Percentiles rank a stretch among this genome's conserved stretches.
phyloP scores from a whole-genome alignment of 1,284 basidiomycete genomes.

The Fomitopsis schrenkii region DNA sequence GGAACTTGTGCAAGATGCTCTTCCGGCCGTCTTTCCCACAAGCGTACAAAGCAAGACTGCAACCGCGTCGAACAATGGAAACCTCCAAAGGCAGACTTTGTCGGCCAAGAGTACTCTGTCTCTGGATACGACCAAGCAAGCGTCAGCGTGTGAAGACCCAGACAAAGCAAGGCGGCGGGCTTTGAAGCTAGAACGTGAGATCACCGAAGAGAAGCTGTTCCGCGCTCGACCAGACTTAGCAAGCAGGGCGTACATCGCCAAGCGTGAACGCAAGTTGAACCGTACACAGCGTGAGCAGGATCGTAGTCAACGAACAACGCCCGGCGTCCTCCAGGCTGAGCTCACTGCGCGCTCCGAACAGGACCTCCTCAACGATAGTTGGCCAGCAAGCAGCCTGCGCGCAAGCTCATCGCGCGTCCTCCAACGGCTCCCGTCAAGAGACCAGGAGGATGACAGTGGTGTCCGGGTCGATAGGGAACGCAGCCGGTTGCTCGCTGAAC shows the following conservation, averaged over 20 bases:
- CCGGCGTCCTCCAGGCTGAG: background rate
- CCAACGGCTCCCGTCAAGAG: conserved; percentile 13
- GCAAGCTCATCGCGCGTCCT: background rate
- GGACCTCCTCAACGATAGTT: background rate
- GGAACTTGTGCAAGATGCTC: background rate
- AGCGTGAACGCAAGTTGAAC: background rate
- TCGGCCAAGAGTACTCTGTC: background rate
- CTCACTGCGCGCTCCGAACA: background rate
- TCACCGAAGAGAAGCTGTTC: conserved; percentile 24
- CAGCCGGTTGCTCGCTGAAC: conserved; percentile 9
- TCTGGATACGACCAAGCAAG: background rate
- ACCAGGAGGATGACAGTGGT: conserved; percentile 13
- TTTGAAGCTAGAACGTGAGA: conserved; percentile 12
- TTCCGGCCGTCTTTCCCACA: background rate
- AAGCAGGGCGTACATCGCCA: background rate
- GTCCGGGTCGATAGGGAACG: conserved; percentile 11
- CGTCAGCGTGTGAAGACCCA: conserved; percentile 15
- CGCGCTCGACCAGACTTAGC: conserved; percentile 28
- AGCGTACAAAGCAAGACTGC: background rate
- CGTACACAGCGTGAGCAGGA: background rate
- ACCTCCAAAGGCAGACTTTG: background rate
- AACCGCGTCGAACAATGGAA: background rate
- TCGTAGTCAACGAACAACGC: background rate
- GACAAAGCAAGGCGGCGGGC: conserved; percentile 35
- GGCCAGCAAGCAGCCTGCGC: background rate